These are phyloP conservation scores for Aspergillus intermedius DNA, from an alignment of 2,329 filamentous ascomycete genomes.

Conservation along the genomic window DNA sequence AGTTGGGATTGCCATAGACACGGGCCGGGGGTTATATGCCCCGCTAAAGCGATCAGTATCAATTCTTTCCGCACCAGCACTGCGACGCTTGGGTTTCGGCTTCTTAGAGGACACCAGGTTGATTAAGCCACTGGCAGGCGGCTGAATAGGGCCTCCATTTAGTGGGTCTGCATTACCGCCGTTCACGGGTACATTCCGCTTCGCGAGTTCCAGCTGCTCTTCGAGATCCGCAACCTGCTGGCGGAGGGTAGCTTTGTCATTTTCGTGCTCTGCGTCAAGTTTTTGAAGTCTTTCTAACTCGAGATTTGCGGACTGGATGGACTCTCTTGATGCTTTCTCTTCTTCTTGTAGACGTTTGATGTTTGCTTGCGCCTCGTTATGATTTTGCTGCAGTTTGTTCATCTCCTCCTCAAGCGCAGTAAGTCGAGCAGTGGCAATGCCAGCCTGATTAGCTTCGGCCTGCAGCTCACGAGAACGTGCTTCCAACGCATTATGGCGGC, in stretches of 20 bases:
- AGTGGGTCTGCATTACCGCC: slow-evolving; percentile 52
- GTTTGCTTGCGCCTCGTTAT: slow-evolving; percentile 82
- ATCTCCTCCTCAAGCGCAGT: slow-evolving; percentile 93
- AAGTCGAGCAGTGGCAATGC: slow-evolving; percentile 85
- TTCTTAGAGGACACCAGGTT: slow-evolving; percentile 97
- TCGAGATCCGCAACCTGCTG: slow-evolving; percentile 86
- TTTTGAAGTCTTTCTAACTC: slow-evolving; percentile 76
- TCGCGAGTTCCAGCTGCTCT: slow-evolving; percentile 84
- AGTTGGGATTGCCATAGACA: slow-evolving; percentile 79
- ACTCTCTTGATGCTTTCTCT: slow-evolving; percentile 77
- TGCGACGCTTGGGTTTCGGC: slow-evolving; percentile 72
- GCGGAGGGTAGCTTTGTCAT: slow-evolving; percentile 75
- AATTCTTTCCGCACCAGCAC: slow-evolving; percentile 77
- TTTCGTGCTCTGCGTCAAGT: slow-evolving; percentile 68
- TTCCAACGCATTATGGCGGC: slow-evolving; percentile 82
- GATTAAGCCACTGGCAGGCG: slow-evolving; percentile 71
- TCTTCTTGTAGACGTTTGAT: slow-evolving; percentile 94
- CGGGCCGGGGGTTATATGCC: slow-evolving; percentile 87
- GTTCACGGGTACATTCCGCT: slow-evolving; percentile 67
- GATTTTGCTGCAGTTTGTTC: slow-evolving; percentile 79
- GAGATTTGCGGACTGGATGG: slow-evolving; percentile 67
- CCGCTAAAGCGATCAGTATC: slow-evolving; percentile 85
- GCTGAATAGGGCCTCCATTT: slow-evolving; percentile 55
- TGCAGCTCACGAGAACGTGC: slow-evolving; percentile 88
- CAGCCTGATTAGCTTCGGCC: slow-evolving; percentile 93